Base-by-base conservation (phyloP, 495 filamentous ascomycete genomes). In the Oidiodendron maius region DNA sequence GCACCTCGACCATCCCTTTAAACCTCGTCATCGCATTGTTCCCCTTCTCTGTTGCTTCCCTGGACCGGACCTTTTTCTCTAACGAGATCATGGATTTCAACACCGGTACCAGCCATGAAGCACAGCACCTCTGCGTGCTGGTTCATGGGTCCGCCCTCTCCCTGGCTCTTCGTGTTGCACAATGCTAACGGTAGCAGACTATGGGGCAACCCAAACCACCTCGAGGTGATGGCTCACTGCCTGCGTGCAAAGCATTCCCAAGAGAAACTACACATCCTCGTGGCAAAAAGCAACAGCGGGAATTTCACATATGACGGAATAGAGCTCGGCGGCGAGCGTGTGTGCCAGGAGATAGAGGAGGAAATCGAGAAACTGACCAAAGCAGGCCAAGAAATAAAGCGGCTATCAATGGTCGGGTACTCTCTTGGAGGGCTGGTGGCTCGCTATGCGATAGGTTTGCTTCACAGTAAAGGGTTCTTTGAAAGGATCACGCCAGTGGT, bases 221-320 rank as follows among this genome's bases (percentile, higher is more conserved):
- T 96, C 61, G 71, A 77, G 23, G 82, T 78, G 48, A 63, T 96
- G 43, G 83, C 80, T 43, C 75, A 79, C 25, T 71, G 80, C 10
- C 68, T 97, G 4, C 78, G 81, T 51, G 75, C 77, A 12, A 72
- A 78, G 56, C 70, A 88, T 61, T 66, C 79, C 15, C 74, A 80
- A 53, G 51, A 57, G 20, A 49, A 16, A 8, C 63, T 96, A 4
- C 74, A 91, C 61, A 78, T 96, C 44, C 75, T 96, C 20, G 70
- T 83, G 24, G 77, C 84, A 3, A 85, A 91, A 66, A 76, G 81
- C 48, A 97, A 96, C 64, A 71, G 78, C 44, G 88, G 89, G 4
- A 83, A 69, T 50, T 87, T 83, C 65, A 97, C 91, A 18, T 97
- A 97, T 64, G 91, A 97, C 67, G 91, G 91, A 44, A 89, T 97